A percentile compares a stretch with the other conserved stretches of the same genome.
Conservation (phyloP, 2,329 filamentous ascomycete species). For the Talaromyces verruculosus region DNA sequence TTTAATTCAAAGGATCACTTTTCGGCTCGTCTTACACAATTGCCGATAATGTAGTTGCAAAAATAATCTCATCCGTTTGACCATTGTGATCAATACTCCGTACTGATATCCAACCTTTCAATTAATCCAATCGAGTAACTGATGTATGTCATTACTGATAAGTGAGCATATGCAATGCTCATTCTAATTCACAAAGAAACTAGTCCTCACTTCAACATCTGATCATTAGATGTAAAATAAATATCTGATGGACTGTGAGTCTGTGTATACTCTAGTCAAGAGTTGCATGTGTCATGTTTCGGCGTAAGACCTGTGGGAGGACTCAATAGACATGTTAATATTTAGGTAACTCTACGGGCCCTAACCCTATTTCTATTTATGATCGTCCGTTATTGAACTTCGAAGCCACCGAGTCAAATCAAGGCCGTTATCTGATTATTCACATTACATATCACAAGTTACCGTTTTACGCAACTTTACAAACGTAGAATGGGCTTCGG, state of each 20-base stretch:
- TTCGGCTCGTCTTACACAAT: background rate
- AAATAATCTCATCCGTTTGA: no score
- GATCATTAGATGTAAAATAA: background rate
- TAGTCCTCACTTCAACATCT: background rate
- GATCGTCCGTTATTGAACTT: background rate
- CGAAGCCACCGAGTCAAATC: no score
- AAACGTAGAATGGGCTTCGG: background rate
- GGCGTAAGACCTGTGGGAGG: background rate
- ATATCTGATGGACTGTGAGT: background rate
- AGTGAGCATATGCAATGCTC: constrained; percentile 2
- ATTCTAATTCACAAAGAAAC: background rate
- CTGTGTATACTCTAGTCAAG: background rate
- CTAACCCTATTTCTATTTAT: background rate
- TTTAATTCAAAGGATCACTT: background rate
- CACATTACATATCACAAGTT: background rate
- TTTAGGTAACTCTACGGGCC: background rate
- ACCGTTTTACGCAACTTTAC: background rate
- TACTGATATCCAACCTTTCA: no score
- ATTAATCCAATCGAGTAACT: background rate
- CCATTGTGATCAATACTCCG: background rate
- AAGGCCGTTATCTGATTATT: background rate
- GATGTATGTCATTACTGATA: background rate
- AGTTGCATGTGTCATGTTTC: background rate
- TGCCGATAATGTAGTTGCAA: background rate
- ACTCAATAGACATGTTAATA: background rate